phyloP scores from a whole-genome alignment of 2,329 filamentous ascomycete species.

The Epicoccum sorghinum region DNA sequence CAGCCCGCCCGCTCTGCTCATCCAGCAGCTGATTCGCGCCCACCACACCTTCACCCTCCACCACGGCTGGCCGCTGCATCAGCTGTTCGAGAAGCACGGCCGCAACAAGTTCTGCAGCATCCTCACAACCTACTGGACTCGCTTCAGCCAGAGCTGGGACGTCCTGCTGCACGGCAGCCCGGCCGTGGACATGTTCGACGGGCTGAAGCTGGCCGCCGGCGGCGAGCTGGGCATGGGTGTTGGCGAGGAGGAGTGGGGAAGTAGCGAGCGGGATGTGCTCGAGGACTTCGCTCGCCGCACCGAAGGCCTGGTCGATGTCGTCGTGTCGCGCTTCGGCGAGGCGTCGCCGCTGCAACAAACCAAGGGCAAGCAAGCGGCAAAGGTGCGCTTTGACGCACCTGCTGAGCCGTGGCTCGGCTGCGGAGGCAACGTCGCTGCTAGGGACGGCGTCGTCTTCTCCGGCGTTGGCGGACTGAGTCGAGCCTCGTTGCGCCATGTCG shows the following conservation, averaged over 20 bases:
- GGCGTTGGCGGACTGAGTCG: constrained; percentile 76
- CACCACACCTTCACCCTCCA: constrained; percentile 87
- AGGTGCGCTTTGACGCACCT: constrained; percentile 21
- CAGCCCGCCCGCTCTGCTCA: constrained; percentile 77
- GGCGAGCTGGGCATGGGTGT: constrained; percentile 94
- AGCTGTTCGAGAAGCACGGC: constrained; percentile 69
- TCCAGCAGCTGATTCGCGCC: constrained; percentile 81
- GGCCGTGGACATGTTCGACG: constrained; percentile 76
- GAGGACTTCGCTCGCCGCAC: constrained; percentile 83
- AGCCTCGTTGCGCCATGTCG: constrained; percentile 73
- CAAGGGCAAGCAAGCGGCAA: constrained; percentile 23
- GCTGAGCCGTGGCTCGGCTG: constrained; percentile 73
- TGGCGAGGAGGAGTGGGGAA: constrained; percentile 93
- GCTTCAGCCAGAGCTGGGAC: constrained; percentile 74
- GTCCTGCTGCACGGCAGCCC: constrained; percentile 91
- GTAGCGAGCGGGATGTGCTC: constrained; percentile 89
- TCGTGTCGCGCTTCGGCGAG: constrained; percentile 85
- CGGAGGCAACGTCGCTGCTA: constrained; percentile 68
- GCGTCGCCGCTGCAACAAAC: constrained; percentile 41
- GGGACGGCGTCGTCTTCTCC: constrained; percentile 86
- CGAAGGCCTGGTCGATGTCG: constrained; percentile 83
- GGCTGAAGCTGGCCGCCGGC: constrained; percentile 85
- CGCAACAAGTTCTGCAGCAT: constrained; percentile 73
- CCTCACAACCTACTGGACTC: constrained; percentile 81
- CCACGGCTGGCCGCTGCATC: constrained; percentile 76